Conservation (phyloP, 495 filamentous ascomycete genomes). For the Tuber microsphaerosporum region DNA sequence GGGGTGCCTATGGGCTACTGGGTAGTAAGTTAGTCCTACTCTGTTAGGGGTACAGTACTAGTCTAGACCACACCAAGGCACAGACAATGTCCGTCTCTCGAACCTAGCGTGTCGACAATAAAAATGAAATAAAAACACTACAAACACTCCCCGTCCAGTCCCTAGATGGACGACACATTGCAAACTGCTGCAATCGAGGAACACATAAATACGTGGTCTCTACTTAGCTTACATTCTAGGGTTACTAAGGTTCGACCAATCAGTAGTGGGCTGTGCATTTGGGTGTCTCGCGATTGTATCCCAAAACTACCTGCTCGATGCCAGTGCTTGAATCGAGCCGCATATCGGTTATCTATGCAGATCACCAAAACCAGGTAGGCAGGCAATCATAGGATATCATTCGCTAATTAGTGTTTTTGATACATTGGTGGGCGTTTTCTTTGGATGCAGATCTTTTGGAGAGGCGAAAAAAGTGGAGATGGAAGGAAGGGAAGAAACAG, state of each 20-base stretch:
- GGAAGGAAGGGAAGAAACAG: not conserved
- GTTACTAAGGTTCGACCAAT: not conserved
- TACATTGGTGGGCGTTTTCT: not conserved
- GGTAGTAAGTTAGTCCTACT: too few species aligned
- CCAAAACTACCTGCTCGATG: not conserved
- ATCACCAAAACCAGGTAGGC: not conserved
- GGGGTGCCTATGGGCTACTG: too few species aligned
- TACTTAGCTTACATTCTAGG: not conserved
- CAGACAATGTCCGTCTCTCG: too few species aligned
- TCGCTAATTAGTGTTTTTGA: not conserved
- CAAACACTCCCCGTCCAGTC: not conserved
- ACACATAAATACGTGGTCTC: not conserved
- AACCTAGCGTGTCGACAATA: not conserved
- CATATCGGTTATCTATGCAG: not conserved
- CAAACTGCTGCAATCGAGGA: not conserved
- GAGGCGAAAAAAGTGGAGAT: not conserved
- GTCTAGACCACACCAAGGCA: too few species aligned
- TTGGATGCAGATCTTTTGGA: not conserved
- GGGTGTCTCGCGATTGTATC: too few species aligned
- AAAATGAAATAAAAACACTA: not conserved
- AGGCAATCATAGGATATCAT: not conserved
- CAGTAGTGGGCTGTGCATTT: not conserved
- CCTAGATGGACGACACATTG: not conserved
- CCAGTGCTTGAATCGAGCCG: not conserved
- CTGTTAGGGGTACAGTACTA: too few species aligned